Conservation (phyloP, 2,329 filamentous ascomycete genomes). For the Arthrobotrys entomopaga region DNA sequence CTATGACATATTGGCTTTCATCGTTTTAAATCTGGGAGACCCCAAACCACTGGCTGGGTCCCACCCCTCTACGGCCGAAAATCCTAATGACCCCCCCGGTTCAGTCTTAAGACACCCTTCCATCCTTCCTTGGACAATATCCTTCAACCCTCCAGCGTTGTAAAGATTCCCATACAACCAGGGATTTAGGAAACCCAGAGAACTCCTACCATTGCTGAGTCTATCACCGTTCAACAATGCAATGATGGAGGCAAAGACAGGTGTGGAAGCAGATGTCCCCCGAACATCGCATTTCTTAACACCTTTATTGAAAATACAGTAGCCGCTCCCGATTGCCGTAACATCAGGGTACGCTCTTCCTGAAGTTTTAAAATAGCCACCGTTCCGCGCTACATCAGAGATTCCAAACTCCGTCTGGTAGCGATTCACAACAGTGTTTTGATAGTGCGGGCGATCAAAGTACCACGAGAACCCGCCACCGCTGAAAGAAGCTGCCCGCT, state of each 20-base stretch:
- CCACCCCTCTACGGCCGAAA: constrained; percentile 57
- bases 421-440: constrained; percentile 62
- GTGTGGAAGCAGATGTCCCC: constrained; percentile 69
- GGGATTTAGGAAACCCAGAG: constrained; percentile 64
- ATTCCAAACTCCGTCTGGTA: constrained; percentile 61
- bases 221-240: constrained; percentile 72
- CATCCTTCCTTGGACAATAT: constrained; percentile 62
- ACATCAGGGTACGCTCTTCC: constrained; percentile 70
- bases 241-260: constrained; percentile 70
- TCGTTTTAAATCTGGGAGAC: constrained; percentile 56
- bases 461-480: constrained; percentile 68
- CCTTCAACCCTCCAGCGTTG: constrained; percentile 60
- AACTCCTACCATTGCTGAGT: constrained; percentile 64
- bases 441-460: constrained; percentile 66
- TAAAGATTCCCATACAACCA: constrained; percentile 61
- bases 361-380: constrained; percentile 64
- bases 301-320: constrained; percentile 61
- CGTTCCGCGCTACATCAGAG: constrained; percentile 57
- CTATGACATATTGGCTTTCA: constrained; percentile 5
- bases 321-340: constrained; percentile 67
- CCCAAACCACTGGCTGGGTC: constrained; percentile 58
- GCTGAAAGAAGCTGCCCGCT: constrained; percentile 64
- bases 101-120: constrained; percentile 61
- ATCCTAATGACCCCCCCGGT: constrained; percentile 25
- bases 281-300: constrained; percentile 61